Evolutionary conservation across 2,329 filamentous ascomycete species (phyloP).

Genomic region (Pestalotiopsis sp.): DNA sequence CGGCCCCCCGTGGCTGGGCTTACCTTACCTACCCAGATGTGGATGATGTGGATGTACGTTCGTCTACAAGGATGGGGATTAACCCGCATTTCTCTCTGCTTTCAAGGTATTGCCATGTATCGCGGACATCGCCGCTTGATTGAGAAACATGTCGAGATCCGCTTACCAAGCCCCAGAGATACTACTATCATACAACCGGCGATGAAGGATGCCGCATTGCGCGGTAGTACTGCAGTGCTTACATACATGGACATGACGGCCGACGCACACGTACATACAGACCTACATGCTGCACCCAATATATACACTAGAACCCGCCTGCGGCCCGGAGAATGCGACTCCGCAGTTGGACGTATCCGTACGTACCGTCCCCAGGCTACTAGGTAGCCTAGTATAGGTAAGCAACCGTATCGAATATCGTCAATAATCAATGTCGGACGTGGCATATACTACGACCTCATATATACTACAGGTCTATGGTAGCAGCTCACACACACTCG

Average conservation of each 20-base stretch:
- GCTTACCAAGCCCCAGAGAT: not conserved
- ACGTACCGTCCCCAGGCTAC: not conserved
- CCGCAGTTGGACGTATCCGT: not conserved
- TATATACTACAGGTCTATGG: not conserved
- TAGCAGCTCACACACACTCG: not conserved
- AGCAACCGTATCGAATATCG: not conserved
- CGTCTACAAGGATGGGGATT: not conserved
- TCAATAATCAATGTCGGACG: not conserved
- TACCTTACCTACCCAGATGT: not conserved
- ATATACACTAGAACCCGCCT: not conserved
- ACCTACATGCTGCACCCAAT: not conserved
- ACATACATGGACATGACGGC: not conserved
- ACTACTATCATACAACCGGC: not conserved
- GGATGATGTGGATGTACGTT: not conserved
- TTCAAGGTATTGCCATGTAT: not conserved
- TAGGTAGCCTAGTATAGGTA: too few species aligned
- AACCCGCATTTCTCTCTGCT: not conserved
- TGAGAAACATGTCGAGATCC: not conserved
- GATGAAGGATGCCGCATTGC: not conserved
- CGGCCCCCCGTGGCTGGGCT: not conserved
- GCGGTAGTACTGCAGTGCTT: not conserved
- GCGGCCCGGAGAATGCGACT: slow-evolving; percentile 5
- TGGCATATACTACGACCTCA: slow-evolving; percentile 1
- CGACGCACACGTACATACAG: too few species aligned
- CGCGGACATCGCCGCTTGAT: not conserved